phyloP scores from a whole-genome alignment of 345 rosid species.

The Firmiana major region DNA sequence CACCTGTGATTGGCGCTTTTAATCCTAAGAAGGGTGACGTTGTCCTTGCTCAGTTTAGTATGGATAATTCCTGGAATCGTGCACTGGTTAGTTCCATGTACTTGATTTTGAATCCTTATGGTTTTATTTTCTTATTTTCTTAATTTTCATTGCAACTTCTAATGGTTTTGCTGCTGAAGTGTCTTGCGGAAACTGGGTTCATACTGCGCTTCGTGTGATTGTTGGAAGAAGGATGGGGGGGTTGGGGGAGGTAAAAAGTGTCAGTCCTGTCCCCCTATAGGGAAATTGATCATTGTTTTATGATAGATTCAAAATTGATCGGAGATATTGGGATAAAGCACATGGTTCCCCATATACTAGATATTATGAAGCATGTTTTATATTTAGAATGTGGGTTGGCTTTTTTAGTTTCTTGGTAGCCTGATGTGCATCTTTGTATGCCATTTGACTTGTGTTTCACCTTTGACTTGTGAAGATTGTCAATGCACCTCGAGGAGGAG shows the following conservation, averaged over 20 bases:
- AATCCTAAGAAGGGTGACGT: constrained; percentile 26
- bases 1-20: constrained; percentile 12
- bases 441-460: background rate
- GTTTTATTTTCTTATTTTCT: background rate
- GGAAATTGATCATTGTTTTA: background rate
- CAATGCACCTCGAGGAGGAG: constrained; percentile 70
- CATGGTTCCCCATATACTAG: background rate
- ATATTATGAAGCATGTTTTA: background rate
- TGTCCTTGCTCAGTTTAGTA: constrained; percentile 92
- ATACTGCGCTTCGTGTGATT: too few relatives aligned
- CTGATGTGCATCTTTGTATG: background rate
- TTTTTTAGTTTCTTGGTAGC: background rate
- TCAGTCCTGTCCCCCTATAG: background rate
- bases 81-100: constrained; percentile 63
- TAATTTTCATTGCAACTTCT: background rate
- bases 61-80: constrained; percentile 97
- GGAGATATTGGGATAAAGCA: background rate
- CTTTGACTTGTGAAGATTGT: constrained; percentile 52
- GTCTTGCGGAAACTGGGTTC: background rate
- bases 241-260: background rate
- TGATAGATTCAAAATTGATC: background rate
- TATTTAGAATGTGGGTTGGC: background rate
- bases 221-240: background rate
- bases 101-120: background rate
- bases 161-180: background rate